A percentile compares a stretch with the other conserved stretches of the same genome.
phyloP scores from a whole-genome alignment of 257 asterid species.

The Solanum okadae region DNA sequence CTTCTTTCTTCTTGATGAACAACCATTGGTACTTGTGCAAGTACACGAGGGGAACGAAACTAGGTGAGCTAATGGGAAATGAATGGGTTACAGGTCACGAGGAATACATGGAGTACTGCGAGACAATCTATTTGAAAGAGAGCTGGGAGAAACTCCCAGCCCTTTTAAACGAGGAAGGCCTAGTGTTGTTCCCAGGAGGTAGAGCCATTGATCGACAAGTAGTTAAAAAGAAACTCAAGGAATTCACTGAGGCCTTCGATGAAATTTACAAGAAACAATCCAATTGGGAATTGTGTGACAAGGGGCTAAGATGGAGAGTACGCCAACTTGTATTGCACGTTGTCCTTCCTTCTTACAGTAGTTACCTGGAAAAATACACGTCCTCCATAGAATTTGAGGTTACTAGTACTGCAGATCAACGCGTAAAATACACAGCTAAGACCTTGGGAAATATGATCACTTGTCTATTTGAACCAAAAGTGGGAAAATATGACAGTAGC shows the following conservation, averaged over 20 bases:
- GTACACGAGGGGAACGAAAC: slow-evolving; percentile 44
- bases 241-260: slow-evolving; percentile 55
- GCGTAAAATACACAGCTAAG: slow-evolving; percentile 29
- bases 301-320: slow-evolving; percentile 39
- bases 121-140: slow-evolving; percentile 43
- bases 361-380: slow-evolving; percentile 37
- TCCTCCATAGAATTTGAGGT: slow-evolving; percentile 27
- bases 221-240: slow-evolving; percentile 37
- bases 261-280: slow-evolving; percentile 48
- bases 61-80: slow-evolving; percentile 63
- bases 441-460: slow-evolving; percentile 37
- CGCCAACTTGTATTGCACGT: slow-evolving; percentile 35
- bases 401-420: slow-evolving; percentile 2
- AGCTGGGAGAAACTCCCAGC: slow-evolving; percentile 64
- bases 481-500: slow-evolving; percentile 22
- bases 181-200: slow-evolving; percentile 65
- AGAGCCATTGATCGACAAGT: slow-evolving; percentile 59
- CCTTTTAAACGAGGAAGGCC: slow-evolving; percentile 44
- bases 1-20: slow-evolving; percentile 62
- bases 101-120: slow-evolving; percentile 37
- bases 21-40: slow-evolving; percentile 47
- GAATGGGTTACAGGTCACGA: slow-evolving; percentile 50
- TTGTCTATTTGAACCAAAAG: slow-evolving; percentile 42
- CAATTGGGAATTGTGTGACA: slow-evolving; percentile 48
- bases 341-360: slow-evolving; percentile 46